phyloP scores from a whole-genome alignment of 1,284 basidiomycete species.

The Austroboletus novae-zelandiae region DNA sequence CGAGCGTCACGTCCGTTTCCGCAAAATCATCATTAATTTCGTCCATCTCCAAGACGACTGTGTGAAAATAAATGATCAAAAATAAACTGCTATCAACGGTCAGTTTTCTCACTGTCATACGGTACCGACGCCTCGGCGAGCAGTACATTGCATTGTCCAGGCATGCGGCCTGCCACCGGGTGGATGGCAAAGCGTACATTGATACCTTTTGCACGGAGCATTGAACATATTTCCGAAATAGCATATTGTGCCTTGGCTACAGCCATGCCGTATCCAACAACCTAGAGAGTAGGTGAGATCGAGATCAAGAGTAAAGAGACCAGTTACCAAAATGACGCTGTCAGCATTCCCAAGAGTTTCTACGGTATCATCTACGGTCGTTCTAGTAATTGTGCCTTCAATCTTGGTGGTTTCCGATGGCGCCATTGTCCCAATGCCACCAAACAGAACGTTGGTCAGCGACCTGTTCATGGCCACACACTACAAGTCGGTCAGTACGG shows the following conservation, averaged over 20 bases:
- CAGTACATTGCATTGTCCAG: conserved; percentile 83
- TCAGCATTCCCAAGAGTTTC: conserved; percentile 76
- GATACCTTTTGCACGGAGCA: conserved; percentile 68
- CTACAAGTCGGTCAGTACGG: conserved; percentile 38
- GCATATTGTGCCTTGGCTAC: conserved; percentile 87
- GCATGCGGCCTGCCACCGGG: conserved; percentile 74
- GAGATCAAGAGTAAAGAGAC: neutral
- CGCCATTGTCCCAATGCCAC: conserved; percentile 64
- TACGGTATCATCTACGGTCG: conserved; percentile 73
- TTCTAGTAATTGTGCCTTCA: conserved; percentile 76
- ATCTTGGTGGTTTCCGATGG: conserved; percentile 65
- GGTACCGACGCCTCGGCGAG: conserved; percentile 85
- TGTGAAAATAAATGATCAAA: neutral
- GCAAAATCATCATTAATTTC: conserved; percentile 88
- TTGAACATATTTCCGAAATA: conserved; percentile 75
- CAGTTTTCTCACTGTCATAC: conserved; percentile 67
- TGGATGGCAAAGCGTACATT: conserved; percentile 72
- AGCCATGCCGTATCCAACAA: conserved; percentile 88
- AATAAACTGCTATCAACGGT: conserved; percentile 2
- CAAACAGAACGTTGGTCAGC: conserved; percentile 74
- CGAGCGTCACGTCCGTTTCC: conserved; percentile 80
- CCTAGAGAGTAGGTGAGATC: conserved; percentile 38
- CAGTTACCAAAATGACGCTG: conserved; percentile 72
- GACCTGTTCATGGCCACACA: conserved; percentile 89
- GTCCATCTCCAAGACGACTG: conserved; percentile 87